Evolutionary conservation across 345 rosid species (phyloP).

Genomic region (Sisymbrium altissimum): DNA sequence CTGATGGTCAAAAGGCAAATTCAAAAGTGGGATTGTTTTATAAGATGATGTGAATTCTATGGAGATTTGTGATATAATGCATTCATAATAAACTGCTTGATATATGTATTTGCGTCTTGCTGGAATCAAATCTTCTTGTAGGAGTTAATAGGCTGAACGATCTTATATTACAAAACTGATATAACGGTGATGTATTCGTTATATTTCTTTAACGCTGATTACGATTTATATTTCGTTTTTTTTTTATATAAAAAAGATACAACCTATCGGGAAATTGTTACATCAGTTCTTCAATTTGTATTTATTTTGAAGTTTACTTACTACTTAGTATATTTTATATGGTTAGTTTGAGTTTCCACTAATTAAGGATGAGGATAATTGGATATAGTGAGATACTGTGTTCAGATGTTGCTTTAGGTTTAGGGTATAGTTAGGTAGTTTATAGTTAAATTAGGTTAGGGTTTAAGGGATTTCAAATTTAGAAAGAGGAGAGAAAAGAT

Average conservation of each 20-base stretch:
- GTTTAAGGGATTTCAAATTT: not conserved
- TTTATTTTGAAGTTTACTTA: not conserved
- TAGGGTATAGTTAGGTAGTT: slow-evolving; percentile 18
- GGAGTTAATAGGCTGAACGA: not conserved
- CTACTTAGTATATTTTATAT: not conserved
- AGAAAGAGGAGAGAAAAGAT: slow-evolving; percentile 4
- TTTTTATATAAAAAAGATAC: not conserved
- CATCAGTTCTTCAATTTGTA: not conserved
- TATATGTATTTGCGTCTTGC: not conserved
- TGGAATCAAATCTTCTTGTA: not conserved
- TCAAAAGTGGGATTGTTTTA: not conserved
- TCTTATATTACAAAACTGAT: not conserved
- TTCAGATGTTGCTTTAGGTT: slow-evolving; percentile 5
- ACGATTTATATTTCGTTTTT: too few species aligned
- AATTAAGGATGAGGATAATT: not conserved
- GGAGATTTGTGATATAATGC: not conserved
- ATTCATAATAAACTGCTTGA: not conserved
- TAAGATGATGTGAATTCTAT: not conserved
- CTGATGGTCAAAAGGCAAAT: not conserved
- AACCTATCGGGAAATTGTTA: not conserved
- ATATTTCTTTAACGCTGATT: not conserved
- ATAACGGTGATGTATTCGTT: not conserved
- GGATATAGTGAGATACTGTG: not conserved
- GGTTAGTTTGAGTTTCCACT: not conserved
- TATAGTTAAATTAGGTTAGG: slow-evolving; percentile 26